phyloP scores from a whole-genome alignment of 2,329 filamentous ascomycete genomes.

The Aspergillus uvarum region DNA sequence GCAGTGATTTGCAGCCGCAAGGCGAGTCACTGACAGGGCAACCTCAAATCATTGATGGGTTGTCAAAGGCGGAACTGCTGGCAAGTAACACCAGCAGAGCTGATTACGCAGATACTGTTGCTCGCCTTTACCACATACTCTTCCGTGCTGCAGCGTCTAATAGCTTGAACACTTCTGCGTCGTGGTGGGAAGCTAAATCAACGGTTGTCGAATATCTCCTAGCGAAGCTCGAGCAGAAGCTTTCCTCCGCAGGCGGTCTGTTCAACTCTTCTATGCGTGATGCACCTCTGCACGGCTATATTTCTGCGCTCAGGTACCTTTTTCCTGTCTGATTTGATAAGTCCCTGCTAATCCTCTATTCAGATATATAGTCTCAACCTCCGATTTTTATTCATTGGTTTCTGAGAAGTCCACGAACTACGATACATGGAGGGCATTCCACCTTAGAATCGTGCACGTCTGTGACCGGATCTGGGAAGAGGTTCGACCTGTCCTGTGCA shows the following conservation, averaged over 20 bases:
- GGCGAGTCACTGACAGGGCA: slow-evolving; percentile 22
- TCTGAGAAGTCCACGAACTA: slow-evolving; percentile 25
- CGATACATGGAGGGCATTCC: slow-evolving; percentile 33
- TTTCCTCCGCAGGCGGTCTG: slow-evolving; percentile 62
- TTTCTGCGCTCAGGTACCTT: slow-evolving; percentile 63
- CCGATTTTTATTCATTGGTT: slow-evolving; percentile 36
- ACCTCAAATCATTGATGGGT: slow-evolving; percentile 31
- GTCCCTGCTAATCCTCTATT: neutral
- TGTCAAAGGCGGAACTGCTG: slow-evolving; percentile 37
- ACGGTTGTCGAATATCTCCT: slow-evolving; percentile 60
- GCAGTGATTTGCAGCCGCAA: slow-evolving; percentile 6
- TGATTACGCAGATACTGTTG: slow-evolving; percentile 89
- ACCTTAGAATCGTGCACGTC: slow-evolving; percentile 55
- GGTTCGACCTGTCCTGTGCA: slow-evolving; percentile 77
- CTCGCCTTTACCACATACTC: slow-evolving; percentile 70
- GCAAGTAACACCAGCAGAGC: slow-evolving; percentile 69
- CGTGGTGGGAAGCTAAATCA: slow-evolving; percentile 41
- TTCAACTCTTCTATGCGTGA: slow-evolving; percentile 66
- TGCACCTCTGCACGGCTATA: slow-evolving; percentile 67
- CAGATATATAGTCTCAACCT: slow-evolving; percentile 52
- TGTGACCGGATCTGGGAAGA: slow-evolving; percentile 73
- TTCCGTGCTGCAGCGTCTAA: slow-evolving; percentile 56
- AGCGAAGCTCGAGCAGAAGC: slow-evolving; percentile 62
- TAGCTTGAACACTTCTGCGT: slow-evolving; percentile 14
- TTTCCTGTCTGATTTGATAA: too few relatives aligned